These are phyloP conservation scores for Phytopythium mirpurense DNA, from an alignment of 352 stramenopile species.

Conservation along the genomic window DNA sequence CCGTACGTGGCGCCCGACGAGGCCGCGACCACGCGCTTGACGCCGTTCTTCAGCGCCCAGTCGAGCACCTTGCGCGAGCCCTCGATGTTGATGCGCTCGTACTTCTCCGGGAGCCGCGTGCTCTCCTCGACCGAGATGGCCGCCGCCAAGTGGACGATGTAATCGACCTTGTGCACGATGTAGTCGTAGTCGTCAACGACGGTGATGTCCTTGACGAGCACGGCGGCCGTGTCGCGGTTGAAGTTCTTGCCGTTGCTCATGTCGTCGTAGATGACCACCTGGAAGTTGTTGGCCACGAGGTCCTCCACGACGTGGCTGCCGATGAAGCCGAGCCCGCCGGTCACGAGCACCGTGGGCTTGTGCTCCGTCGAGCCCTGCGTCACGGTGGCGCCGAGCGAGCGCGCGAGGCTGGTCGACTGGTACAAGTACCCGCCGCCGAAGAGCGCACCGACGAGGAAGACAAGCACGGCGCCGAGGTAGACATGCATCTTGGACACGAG, in stretches of 20 bases:
- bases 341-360: constrained; percentile 68
- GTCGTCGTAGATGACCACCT: constrained; percentile 80
- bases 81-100: constrained; percentile 82
- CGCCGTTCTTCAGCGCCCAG: constrained; percentile 63
- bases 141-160: constrained; percentile 77
- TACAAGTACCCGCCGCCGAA: constrained; percentile 66
- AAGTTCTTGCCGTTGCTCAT: constrained; percentile 89
- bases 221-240: constrained; percentile 58
- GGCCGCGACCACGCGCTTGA: constrained; percentile 76
- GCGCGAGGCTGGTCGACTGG: constrained; percentile 25
- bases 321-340: constrained; percentile 78
- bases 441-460: constrained; percentile 61
- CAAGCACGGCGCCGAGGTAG: constrained; percentile 54
- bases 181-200: constrained; percentile 72
- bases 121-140: constrained; percentile 85
- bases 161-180: constrained; percentile 82
- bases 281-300: constrained; percentile 65
- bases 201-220: constrained; percentile 84
- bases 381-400: constrained; percentile 17
- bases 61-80: constrained; percentile 79
- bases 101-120: constrained; percentile 80
- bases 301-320: constrained; percentile 84
- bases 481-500: constrained; percentile 66
- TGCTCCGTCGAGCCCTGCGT: constrained; percentile 21
- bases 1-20: constrained; percentile 80